Base-by-base conservation (phyloP, 2,329 filamentous ascomycete species). In the Coniochaeta pulveracea region DNA sequence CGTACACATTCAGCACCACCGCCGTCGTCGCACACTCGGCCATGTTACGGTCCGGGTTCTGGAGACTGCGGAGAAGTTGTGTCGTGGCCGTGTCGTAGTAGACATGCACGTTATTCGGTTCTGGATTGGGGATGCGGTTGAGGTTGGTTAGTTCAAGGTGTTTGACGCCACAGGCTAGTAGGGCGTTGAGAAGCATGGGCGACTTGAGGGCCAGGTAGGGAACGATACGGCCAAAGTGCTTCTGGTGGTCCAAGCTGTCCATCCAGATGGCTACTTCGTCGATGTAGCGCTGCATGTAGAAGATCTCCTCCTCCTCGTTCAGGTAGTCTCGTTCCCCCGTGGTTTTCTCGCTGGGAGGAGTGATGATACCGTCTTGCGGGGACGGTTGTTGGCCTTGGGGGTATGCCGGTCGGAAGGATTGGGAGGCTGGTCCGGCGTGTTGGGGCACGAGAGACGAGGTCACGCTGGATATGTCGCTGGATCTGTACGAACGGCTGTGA, bases 231-330 rank as follows among this genome's bases (percentile, higher is more conserved):
- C 84, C 85, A 53, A 95, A 95, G 61, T 93, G 83, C 58, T 89
- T 89, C 43, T 79, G 69, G 21, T 76, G 69, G 58, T 93, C 85
- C 63, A 95, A 76, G 26, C 78, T 84, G 56, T 95, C 89, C 84
- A 96, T 93, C 85, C 89, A 95, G 3, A 85, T 57, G 1, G 81
- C 86, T 3, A 96, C 84, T 43, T 94, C 82, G 48, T 93, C 82
- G 6, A 93, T 80, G 51, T 93, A 96, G 0, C 86, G 78, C 52
- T 93, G 85, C 80, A 95, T 85, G 50, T 86, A 86, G n/a, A 80
- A 61, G 0, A 91, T 71, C 51, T 94, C 85, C 37, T 93, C 83
- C 8, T 77, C 71, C 4, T 73, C 75, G 42, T 73, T 77, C 28
- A 94, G 65, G 44, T 74, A 84, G 33, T 82, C 72, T 23, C 73